Percentiles rank a stretch among this genome's conserved stretches.
phyloP scores from a whole-genome alignment of 306 rosid genomes.

The Comarum palustre region DNA sequence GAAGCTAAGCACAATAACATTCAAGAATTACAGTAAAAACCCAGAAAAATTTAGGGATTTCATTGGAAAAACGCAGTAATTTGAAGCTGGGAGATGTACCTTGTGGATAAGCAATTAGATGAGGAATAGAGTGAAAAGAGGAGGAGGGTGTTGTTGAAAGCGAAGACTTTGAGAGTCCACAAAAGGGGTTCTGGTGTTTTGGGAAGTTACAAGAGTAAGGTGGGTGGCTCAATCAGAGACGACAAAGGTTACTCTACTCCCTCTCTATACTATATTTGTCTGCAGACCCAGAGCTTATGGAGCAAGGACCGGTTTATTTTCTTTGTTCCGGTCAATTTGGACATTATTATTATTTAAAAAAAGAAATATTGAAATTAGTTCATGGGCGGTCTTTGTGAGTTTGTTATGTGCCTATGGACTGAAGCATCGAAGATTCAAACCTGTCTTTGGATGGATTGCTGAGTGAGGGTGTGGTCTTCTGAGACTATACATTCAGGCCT shows the following conservation, averaged over 20 bases:
- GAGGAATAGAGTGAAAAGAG: not conserved
- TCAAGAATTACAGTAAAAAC: not conserved
- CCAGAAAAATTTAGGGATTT: not conserved
- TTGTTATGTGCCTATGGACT: too few species aligned
- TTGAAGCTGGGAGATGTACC: constrained; percentile 3
- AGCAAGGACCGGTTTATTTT: not conserved
- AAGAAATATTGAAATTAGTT: too few species aligned
- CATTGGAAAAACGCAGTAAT: not conserved
- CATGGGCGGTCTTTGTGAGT: too few species aligned
- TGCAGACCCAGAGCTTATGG: not conserved
- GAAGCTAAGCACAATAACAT: not conserved
- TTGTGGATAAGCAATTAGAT: constrained; percentile 7
- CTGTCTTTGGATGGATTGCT: too few species aligned
- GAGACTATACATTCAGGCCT: too few species aligned
- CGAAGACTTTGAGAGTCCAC: constrained; percentile 13
- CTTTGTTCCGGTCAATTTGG: not conserved
- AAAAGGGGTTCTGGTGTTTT: constrained; percentile 4
- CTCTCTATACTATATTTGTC: not conserved
- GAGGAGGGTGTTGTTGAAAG: not conserved
- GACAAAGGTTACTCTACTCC: not conserved
- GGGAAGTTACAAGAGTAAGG: not conserved
- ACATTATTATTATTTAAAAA: too few species aligned
- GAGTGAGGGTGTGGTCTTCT: too few species aligned
- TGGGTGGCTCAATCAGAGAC: not conserved
- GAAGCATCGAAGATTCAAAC: too few species aligned